Conservation (phyloP, 129 eudicot species). For the Lactuca sativa region DNA sequence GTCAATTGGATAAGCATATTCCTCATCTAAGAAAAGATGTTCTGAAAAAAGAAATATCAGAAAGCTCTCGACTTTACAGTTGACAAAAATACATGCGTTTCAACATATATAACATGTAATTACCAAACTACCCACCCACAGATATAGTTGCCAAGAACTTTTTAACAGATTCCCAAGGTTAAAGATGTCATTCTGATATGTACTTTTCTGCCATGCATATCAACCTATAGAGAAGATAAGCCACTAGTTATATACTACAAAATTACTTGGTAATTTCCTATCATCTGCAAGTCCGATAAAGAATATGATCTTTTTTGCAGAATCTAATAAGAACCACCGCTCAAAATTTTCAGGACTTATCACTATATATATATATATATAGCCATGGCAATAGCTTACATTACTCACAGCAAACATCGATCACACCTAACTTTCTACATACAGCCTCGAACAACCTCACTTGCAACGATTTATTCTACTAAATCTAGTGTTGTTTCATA, state of each 20-base stretch:
- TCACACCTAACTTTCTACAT: neutral
- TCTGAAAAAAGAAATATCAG: neutral
- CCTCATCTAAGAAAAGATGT: conserved; percentile 6
- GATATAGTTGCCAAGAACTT: neutral
- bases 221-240: conserved; percentile 31
- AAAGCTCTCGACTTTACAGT: conserved; percentile 18
- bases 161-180: conserved; percentile 5
- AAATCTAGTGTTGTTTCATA: neutral
- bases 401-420: conserved; percentile 26
- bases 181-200: conserved; percentile 17
- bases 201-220: conserved; percentile 27
- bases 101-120: conserved; percentile 8
- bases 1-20: conserved; percentile 24
- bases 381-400: conserved; percentile 17
- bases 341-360: conserved; percentile 19
- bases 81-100: conserved; percentile 15
- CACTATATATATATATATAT: conserved; percentile 39
- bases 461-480: neutral
- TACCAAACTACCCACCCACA: conserved; percentile 23
- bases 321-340: conserved; percentile 24
- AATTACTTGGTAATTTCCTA: neutral
- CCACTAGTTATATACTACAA: conserved; percentile 6
- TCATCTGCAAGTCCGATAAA: conserved; percentile 22
- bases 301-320: conserved; percentile 32
- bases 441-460: neutral